Base-by-base conservation (phyloP, 2,329 filamentous ascomycete genomes). In the Talaromyces piceae region DNA sequence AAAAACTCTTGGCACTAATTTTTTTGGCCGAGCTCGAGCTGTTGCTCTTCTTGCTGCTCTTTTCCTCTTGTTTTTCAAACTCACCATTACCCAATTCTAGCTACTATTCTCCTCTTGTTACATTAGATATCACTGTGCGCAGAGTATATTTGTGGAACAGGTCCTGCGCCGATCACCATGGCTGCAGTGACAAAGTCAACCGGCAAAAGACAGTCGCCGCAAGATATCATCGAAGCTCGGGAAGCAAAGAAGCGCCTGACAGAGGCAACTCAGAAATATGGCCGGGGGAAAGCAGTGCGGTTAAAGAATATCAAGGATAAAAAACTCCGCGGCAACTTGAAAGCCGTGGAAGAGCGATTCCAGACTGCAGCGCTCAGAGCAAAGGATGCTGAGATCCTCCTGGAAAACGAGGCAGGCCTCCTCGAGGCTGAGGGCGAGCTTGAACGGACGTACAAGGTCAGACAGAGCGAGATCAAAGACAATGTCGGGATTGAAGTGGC, bases 351-450 rank as follows among this genome's bases (percentile, higher is more conserved):
- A 67, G 74, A 75, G 54, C 93, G 93, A 68, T 91, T 90, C 71
- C 82, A 90, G 62, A 80, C 86, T 60, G 91, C 91, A 1, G 76
- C 87, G 1, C 70, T 94, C 30, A 85, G 87, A 67, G 90, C 93
- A 13, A 95, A 95, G 71, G 91, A 96, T 76, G 89, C 91, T 20
- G 93, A 98, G 71, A 93, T 98, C 52, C 73, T 98, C 60, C 80
- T 95, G 50, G 91, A 97, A 70, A 88, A 95, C 67, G 81, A 84
- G 5, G 75, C 80, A 9, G 93, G 93, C 5, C 94, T 95, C 61
- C 75, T 98, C 51, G 88, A 97, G 69, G 79, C 91, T 1, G 93
- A 98, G 67, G 80, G 79, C 23, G 91, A 91, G 66, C 77, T 98
- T 55, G 93, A 98, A 69, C 78, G 84, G 65, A 98, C 93, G 18